Conservation (phyloP, 2,329 filamentous ascomycete genomes). For the Rutstroemia sp. region DNA sequence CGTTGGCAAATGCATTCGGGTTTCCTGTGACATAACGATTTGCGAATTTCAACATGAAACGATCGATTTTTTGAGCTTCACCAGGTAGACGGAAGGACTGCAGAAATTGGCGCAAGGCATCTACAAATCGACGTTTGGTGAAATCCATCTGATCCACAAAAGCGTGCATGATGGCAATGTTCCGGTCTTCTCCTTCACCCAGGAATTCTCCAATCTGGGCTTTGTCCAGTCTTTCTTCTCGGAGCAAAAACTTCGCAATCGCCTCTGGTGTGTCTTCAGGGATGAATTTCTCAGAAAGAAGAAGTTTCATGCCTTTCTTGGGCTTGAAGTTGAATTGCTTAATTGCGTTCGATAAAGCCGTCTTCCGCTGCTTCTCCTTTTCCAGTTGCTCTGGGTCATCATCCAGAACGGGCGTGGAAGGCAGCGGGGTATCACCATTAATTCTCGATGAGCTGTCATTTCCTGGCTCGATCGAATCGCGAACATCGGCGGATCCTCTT, state of each 20-base stretch:
- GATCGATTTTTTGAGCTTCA: slow-evolving; percentile 97
- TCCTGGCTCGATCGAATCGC: slow-evolving; percentile 71
- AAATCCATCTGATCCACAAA: slow-evolving; percentile 98
- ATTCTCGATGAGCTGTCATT: slow-evolving; percentile 54
- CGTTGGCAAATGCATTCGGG: slow-evolving; percentile 94
- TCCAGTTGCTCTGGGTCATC: slow-evolving; percentile 94
- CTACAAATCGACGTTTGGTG: slow-evolving; percentile 81
- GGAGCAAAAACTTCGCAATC: slow-evolving; percentile 75
- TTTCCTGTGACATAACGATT: slow-evolving; percentile 93
- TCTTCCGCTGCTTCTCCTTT: slow-evolving; percentile 89
- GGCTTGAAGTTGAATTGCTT: slow-evolving; percentile 97
- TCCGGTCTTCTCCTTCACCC: slow-evolving; percentile 85
- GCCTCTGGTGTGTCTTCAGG: slow-evolving; percentile 68
- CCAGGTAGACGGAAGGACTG: slow-evolving; percentile 93
- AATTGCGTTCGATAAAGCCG: slow-evolving; percentile 80
- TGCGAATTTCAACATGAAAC: slow-evolving; percentile 98
- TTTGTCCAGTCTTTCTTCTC: slow-evolving; percentile 83
- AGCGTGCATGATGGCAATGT: slow-evolving; percentile 96
- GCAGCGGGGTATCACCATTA: slow-evolving; percentile 43
- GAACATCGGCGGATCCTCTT: slow-evolving; percentile 47
- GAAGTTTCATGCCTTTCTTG: slow-evolving; percentile 80
- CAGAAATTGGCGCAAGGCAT: slow-evolving; percentile 82
- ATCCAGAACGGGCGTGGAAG: slow-evolving; percentile 64
- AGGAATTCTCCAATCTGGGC: slow-evolving; percentile 88
- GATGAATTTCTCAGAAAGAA: slow-evolving; percentile 84